Base-by-base conservation (phyloP, 2,329 filamentous ascomycete genomes). In the Pseudonectria foliicola region DNA sequence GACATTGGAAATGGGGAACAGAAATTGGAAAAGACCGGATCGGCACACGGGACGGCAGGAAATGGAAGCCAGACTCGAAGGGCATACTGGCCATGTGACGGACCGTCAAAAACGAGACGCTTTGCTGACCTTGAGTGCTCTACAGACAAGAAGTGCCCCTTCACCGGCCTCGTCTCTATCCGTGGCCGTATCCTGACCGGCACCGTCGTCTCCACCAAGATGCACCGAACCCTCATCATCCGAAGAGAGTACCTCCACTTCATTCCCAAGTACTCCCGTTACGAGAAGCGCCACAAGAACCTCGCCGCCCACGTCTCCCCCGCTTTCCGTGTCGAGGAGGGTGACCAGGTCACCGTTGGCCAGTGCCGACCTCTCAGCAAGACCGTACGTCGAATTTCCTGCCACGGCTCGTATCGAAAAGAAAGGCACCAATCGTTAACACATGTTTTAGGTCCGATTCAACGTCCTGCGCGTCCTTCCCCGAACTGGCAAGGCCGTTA, bases 201-300 rank as follows among this genome's bases (percentile, higher is more conserved):
- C 64, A 95, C 88, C 66, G 92, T 98, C 64, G 85, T 96, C 65
- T 96, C 90, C 61, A 98, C 92, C 74, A 98, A 98, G 86, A 98
- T 98, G 92, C 92, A 98, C 85, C 86, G 92, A 74, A 98, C 92
- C 62, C 75, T 96, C 68, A 84, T 98, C 75, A 93, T 98, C 80
- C 92, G 92, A 70, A 84, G 92, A 73, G 92, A 98, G 80, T 98
- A 98, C 80, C 87, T 98, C 49, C 92, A 98, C 80, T 98, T 86
- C 76, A 85, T 98, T 67, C 89, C 89, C 71, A 98, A 98, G 80
- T 98, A 98, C 82, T 79, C 85, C 68, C 86, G 92, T 82, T 98
- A 98, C 73, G 93, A 98, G 87, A 96, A 95, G 84, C 82, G 92
- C 70, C 92, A 98, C 86, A 95, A 95, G 85, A 98, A 98, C 83